A percentile compares a stretch with the other conserved stretches of the same genome.
Evolutionary conservation across 495 filamentous ascomycete genomes (phyloP).

Genomic region (Wilcoxina mikolae): DNA sequence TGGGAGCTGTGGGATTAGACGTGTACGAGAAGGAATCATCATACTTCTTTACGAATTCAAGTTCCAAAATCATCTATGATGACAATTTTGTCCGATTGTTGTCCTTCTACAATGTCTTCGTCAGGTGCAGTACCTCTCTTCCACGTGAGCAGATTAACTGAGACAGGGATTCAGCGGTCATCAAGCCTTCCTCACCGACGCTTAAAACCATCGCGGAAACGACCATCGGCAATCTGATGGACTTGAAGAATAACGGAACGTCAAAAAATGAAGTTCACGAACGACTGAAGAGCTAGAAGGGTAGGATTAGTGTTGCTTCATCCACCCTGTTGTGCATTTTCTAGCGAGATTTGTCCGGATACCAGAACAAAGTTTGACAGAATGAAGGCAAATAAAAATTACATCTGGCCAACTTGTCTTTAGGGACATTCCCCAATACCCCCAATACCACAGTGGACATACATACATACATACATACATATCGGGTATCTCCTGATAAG

Average conservation of each 20-base stretch:
- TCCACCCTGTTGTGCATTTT: too few species aligned
- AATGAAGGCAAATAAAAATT: too few species aligned
- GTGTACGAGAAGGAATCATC: constrained; percentile 43
- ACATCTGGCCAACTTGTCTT: too few species aligned
- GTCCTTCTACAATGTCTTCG: constrained; percentile 54
- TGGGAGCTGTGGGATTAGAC: constrained; percentile 43
- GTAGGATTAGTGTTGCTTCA: too few species aligned
- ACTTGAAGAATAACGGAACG: constrained; percentile 24
- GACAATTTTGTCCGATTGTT: constrained; percentile 52
- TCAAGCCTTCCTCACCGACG: constrained; percentile 55
- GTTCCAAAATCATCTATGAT: constrained; percentile 52
- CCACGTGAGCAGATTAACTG: constrained; percentile 20
- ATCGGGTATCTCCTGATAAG: too few species aligned
- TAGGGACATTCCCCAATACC: neutral
- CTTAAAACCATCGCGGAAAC: constrained; percentile 48
- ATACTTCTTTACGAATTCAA: constrained; percentile 52
- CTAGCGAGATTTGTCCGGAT: too few species aligned
- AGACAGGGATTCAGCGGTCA: constrained; percentile 51
- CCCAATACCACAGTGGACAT: too few species aligned
- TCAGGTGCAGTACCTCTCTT: constrained; percentile 30
- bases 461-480: too few species aligned
- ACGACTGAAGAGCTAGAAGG: neutral
- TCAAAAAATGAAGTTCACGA: constrained; percentile 27
- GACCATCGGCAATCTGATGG: constrained; percentile 41
- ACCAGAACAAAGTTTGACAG: too few species aligned